Conservation (phyloP, 805 yeast species). For the Cyberlindnera japonica region DNA sequence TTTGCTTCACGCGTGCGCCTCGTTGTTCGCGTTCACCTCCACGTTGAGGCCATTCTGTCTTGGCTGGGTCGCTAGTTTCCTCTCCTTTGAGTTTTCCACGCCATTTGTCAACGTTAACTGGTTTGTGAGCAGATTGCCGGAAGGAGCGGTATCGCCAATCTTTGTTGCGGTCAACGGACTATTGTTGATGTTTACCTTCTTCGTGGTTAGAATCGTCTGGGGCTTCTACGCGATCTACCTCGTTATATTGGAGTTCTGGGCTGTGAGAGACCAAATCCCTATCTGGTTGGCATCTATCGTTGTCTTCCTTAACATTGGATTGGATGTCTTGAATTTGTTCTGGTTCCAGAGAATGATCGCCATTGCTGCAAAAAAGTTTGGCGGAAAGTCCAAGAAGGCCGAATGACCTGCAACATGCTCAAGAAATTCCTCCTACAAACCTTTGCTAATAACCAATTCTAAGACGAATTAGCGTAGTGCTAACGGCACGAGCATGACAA, state of each 20-base stretch:
- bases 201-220: constrained; percentile 77
- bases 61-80: constrained; percentile 78
- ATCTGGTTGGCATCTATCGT: constrained; percentile 45
- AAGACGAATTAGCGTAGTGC: too few species aligned
- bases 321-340: constrained; percentile 65
- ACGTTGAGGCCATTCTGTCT: constrained; percentile 71
- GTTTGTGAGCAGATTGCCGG: constrained; percentile 79
- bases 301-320: constrained; percentile 53
- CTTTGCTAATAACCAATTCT: too few species aligned
- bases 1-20: constrained; percentile 78
- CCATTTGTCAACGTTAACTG: constrained; percentile 95
- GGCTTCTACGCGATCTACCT: constrained; percentile 70
- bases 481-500: too few species aligned
- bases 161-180: constrained; percentile 68
- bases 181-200: constrained; percentile 63
- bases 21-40: constrained; percentile 65
- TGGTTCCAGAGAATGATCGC: constrained; percentile 90
- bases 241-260: constrained; percentile 46
- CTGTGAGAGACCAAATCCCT: constrained; percentile 43
- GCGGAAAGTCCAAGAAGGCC: constrained; percentile 9
- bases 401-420: too few species aligned
- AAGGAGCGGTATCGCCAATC: constrained; percentile 53
- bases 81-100: constrained; percentile 83
- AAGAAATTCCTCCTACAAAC: too few species aligned
- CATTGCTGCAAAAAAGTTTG: constrained; percentile 58